phyloP scores from a whole-genome alignment of 2,329 filamentous ascomycete genomes.

The Thielaviopsis euricoi region DNA sequence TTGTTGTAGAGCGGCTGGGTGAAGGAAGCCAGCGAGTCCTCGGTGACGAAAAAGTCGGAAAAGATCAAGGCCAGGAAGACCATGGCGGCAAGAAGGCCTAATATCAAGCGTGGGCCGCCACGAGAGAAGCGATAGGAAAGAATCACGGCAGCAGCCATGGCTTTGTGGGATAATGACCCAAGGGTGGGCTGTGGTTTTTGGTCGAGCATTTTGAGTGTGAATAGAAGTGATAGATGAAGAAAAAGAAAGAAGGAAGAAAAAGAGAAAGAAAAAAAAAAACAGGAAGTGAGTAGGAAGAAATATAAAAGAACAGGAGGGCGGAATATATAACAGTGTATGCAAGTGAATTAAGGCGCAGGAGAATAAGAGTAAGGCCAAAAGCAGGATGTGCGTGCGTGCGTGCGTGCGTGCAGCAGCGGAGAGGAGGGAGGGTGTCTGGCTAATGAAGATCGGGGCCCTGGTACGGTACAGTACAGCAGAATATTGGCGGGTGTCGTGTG shows the following conservation, averaged over 20 bases:
- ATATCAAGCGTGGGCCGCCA: slow-evolving; percentile 19
- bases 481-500: too few relatives aligned
- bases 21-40: slow-evolving; percentile 7
- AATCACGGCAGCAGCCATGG: slow-evolving; percentile 12
- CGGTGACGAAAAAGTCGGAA: slow-evolving; percentile 12
- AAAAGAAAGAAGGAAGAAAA: neutral
- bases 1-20: slow-evolving; percentile 11
- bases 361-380: neutral
- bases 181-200: slow-evolving; percentile 1
- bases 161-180: neutral
- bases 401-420: too few relatives aligned
- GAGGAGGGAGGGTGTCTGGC: neutral
- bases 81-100: slow-evolving; percentile 16
- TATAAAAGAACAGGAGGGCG: neutral
- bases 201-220: slow-evolving; percentile 2
- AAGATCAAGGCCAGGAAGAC: slow-evolving; percentile 17
- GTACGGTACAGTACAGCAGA: neutral
- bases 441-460: neutral
- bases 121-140: slow-evolving; percentile 27
- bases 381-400: neutral
- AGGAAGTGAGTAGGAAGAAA: neutral
- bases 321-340: neutral
- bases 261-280: neutral
- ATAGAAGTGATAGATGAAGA: neutral
- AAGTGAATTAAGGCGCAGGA: neutral